Conservation (phyloP, 2,329 filamentous ascomycete genomes). For the Sporothrix euskadiensis region DNA sequence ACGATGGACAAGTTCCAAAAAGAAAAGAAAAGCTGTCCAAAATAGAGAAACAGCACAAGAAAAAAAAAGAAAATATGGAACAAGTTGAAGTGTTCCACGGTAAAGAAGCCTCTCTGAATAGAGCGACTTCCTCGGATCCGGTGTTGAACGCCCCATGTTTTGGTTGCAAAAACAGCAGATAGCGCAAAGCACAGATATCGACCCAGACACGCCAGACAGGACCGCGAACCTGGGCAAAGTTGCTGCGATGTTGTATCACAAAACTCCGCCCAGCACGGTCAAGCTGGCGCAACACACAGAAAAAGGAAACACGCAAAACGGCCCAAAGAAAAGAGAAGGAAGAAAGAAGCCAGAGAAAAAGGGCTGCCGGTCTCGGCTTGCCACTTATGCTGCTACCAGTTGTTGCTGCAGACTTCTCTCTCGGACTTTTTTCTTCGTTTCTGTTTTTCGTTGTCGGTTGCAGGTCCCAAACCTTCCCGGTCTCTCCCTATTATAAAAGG, state of each 20-base stretch:
- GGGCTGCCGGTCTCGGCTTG: not conserved
- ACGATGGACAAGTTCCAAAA: not conserved
- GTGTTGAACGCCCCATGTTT: constrained; percentile 79
- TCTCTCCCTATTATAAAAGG: not conserved
- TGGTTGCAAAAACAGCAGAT: constrained; percentile 81
- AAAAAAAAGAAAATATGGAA: constrained; percentile 47
- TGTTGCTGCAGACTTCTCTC: not conserved
- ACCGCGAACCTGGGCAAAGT: constrained; percentile 43
- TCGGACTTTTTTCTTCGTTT: not conserved
- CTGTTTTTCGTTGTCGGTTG: not conserved
- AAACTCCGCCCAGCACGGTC: constrained; percentile 44
- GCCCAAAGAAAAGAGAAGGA: constrained; percentile 29
- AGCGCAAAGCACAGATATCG: constrained; percentile 64
- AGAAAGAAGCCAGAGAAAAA: not conserved
- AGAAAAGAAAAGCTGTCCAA: constrained; percentile 3
- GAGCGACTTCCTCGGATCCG: constrained; percentile 61
- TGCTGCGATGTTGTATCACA: constrained; percentile 73
- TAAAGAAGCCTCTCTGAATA: constrained; percentile 50
- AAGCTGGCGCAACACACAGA: constrained; percentile 26
- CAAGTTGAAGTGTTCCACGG: constrained; percentile 67
- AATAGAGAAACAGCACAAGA: constrained; percentile 34
- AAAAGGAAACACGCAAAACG: constrained; percentile 13
- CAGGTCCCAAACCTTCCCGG: not conserved
- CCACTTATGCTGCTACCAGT: not conserved
- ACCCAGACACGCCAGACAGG: constrained; percentile 56